phyloP scores from a whole-genome alignment of 805 yeast genomes.

The Candida loeiensis region DNA sequence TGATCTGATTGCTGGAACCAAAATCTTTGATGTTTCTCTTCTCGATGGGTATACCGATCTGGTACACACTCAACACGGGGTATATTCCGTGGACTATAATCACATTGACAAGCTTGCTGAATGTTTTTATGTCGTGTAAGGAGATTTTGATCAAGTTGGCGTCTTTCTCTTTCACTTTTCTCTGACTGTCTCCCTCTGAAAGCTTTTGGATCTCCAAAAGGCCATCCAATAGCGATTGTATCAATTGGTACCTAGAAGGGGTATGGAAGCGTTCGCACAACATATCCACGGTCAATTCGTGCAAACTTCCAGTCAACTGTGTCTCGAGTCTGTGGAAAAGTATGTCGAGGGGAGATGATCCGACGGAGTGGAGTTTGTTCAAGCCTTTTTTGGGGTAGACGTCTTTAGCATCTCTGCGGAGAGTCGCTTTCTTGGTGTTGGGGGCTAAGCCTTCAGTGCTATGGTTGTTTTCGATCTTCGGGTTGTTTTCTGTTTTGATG shows the following conservation, averaged over 20 bases:
- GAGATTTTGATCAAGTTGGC: slow-evolving; percentile 58
- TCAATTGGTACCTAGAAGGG: slow-evolving; percentile 16
- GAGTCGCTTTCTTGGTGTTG: slow-evolving; percentile 22
- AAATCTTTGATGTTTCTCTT: slow-evolving; percentile 55
- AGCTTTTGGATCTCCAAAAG: slow-evolving; percentile 38
- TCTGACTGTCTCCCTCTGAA: slow-evolving; percentile 25
- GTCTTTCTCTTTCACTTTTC: slow-evolving; percentile 15
- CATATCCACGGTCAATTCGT: slow-evolving; percentile 18
- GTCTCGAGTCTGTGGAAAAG: slow-evolving; percentile 30
- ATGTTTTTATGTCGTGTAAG: slow-evolving; percentile 75
- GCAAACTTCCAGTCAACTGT: slow-evolving; percentile 22
- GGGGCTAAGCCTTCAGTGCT: neutral
- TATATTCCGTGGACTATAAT: slow-evolving; percentile 71
- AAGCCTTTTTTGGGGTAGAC: slow-evolving; percentile 36
- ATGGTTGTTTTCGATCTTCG: neutral
- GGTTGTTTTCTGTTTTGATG: neutral
- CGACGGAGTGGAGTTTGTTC: slow-evolving; percentile 26
- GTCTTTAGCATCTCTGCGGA: slow-evolving; percentile 29
- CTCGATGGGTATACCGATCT: slow-evolving; percentile 62
- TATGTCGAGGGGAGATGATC: slow-evolving; percentile 32
- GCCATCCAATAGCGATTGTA: slow-evolving; percentile 33
- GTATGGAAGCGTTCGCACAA: slow-evolving; percentile 12
- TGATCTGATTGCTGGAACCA: slow-evolving; percentile 18
- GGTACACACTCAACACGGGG: slow-evolving; percentile 50
- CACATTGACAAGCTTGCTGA: slow-evolving; percentile 60